Conservation (phyloP, 805 yeast species). For the Candida sphagnicola region DNA sequence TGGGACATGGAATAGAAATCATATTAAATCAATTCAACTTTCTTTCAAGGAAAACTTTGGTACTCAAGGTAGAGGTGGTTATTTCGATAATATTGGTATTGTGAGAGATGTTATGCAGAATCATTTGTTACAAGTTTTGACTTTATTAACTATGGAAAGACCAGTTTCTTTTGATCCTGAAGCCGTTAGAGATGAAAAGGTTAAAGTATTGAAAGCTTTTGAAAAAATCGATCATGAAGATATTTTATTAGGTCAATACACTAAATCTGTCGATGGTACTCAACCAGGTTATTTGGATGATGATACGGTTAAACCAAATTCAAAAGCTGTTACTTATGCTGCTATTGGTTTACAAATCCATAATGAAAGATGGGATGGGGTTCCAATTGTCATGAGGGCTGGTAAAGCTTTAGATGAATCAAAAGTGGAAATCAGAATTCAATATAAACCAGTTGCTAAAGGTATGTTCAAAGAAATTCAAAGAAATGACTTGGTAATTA, state of each 20-base stretch:
- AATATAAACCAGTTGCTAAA: constrained; percentile 79
- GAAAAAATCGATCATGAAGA: constrained; percentile 62
- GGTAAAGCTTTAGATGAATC: constrained; percentile 96
- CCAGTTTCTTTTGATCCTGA: constrained; percentile 91
- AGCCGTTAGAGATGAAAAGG: constrained; percentile 94
- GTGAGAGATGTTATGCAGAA: constrained; percentile 98
- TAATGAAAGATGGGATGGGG: constrained; percentile 98
- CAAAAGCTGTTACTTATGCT: constrained; percentile 90
- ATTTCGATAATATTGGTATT: constrained; percentile 92
- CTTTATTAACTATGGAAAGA: constrained; percentile 91
- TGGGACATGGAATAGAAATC: constrained; percentile 86
- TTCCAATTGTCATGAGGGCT: constrained; percentile 91
- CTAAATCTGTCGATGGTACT: constrained; percentile 74
- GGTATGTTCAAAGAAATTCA: constrained; percentile 80
- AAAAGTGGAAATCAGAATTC: constrained; percentile 92
- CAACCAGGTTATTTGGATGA: constrained; percentile 93
- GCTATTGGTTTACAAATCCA: constrained; percentile 74
- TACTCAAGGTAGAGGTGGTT: constrained; percentile 98
- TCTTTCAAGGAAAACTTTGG: constrained; percentile 98
- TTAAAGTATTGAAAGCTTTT: constrained; percentile 81
- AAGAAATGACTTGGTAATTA: constrained; percentile 88
- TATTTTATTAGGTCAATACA: constrained; percentile 84
- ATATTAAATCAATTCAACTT: constrained; percentile 77
- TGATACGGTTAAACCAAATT: constrained; percentile 74
- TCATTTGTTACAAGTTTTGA: constrained; percentile 89